Evolutionary conservation across 1,284 basidiomycete species (phyloP).

Genomic region (Ustanciosporium gigantosporum): DNA sequence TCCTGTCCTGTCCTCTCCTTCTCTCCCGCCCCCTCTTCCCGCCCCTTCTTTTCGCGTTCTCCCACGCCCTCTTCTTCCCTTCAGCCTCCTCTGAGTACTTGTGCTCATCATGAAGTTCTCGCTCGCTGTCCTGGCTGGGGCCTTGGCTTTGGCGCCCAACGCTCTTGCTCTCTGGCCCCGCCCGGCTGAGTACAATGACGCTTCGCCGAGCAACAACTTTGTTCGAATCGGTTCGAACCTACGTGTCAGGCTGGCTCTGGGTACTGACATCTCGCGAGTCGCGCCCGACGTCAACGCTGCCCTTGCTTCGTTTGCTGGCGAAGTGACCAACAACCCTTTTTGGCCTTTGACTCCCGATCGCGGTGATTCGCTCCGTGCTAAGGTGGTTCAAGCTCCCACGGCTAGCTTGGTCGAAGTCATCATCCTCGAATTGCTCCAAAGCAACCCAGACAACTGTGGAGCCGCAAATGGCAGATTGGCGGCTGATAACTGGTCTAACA

Average conservation of each 20-base stretch:
- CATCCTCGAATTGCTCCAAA: conserved; percentile 20
- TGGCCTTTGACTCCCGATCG: conserved; percentile 66
- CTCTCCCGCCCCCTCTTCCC: not conserved
- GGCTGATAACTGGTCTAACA: conserved; percentile 4
- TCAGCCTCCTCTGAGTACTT: not conserved
- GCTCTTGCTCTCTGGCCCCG: conserved; percentile 37
- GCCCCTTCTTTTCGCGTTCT: not conserved
- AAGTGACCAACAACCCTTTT: conserved; percentile 63
- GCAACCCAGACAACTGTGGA: not conserved
- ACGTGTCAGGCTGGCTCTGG: conserved; percentile 63
- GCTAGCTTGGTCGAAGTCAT: conserved; percentile 21
- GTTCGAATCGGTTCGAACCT: conserved; percentile 67
- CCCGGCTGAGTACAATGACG: conserved; percentile 65
- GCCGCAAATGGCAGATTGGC: not conserved
- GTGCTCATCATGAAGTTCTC: not conserved
- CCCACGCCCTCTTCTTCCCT: not conserved
- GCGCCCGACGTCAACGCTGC: conserved; percentile 65
- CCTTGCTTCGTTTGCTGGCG: conserved; percentile 62
- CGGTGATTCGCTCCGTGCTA: conserved; percentile 63
- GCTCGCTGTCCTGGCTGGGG: not conserved
- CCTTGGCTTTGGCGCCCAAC: not conserved
- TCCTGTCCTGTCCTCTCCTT: no score
- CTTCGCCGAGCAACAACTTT: conserved; percentile 64
- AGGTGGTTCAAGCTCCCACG: conserved; percentile 56
- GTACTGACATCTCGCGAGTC: conserved; percentile 39